Evolutionary conservation across 2,329 filamentous ascomycete genomes (phyloP), one percentile per base, ranked within the genome.

Genomic region (Fonsecaea erecta): DNA sequence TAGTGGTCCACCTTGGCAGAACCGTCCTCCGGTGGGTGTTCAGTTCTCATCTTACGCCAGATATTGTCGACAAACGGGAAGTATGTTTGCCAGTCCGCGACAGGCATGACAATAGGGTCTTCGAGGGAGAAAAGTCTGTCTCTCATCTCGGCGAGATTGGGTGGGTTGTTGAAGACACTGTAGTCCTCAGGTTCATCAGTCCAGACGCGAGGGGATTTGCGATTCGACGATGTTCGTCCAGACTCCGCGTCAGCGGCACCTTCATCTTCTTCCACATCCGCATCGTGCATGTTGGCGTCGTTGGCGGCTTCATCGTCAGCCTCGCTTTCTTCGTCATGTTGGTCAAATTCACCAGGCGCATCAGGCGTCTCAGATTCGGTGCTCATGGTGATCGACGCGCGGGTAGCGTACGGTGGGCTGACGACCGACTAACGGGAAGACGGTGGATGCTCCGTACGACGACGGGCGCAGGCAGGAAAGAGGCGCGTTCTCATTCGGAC

Each of bases 51-150:
- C 60, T 81, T 81, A 11, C 81, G 79, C 80, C 80, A 82, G n/a
- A 82, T 77, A 68, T 82, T 82, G 68, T 82, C 80, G 56, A 82
- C 78, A 58, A 80, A 82, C 6, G 80, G 80, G 76, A 79, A 82
- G 68, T 81, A 82, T 16, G 74, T 77, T 63, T 81, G 78, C 64
- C 81, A 82, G 59, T 82, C 80, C 26, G 78, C 75, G 40, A 78
- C 69, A 18, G 76, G 78, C 52, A 82, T 77, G 71, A 82, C 80
- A 57, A 82, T 78, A 6, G 79, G 76, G 43, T 81, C 79, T 53
- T 76, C 78, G 70, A 80, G 75, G 56, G 81, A 79, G 65, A 81
- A 82, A 52, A 82, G 70, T 26, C 78, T 74, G 60, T 77, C 76
- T 34, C 80, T 75, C 65, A 82, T 80, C 11, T 73, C 71, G 26